phyloP scores from a whole-genome alignment of 345 rosid species.

The Euphorbia pulcherrima region DNA sequence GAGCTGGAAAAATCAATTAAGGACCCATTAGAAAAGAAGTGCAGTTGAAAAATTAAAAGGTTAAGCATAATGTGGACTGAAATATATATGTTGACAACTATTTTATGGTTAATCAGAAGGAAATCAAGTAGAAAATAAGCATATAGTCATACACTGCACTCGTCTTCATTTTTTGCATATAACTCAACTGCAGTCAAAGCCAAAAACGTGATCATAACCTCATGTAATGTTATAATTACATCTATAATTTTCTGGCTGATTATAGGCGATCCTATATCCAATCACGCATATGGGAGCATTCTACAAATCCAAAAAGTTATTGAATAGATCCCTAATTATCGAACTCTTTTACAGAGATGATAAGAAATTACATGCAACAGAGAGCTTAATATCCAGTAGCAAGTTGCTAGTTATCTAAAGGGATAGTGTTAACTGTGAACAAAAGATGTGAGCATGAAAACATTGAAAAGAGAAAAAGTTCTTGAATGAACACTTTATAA shows the following conservation, averaged over 20 bases:
- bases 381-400: not conserved
- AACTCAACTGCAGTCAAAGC: not conserved
- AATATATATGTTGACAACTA: not conserved
- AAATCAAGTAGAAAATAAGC: not conserved
- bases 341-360: too few species aligned
- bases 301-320: too few species aligned
- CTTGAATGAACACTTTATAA: not conserved
- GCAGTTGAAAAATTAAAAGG: constrained; percentile 3
- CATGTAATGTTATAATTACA: not conserved
- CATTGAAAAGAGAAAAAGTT: too few species aligned
- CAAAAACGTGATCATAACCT: not conserved
- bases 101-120: not conserved
- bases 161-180: not conserved
- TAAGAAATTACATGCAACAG: not conserved
- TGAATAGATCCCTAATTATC: not conserved
- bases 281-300: not conserved
- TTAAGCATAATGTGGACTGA: not conserved
- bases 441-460: not conserved
- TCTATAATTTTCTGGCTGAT: not conserved
- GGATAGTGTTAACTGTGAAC: not conserved
- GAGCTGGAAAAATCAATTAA: constrained; percentile 47
- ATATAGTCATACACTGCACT: not conserved
- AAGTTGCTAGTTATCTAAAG: not conserved
- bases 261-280: not conserved
- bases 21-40: constrained; percentile 1